phyloP scores from a whole-genome alignment of 495 filamentous ascomycete genomes.

The Penicillium pancosmium region DNA sequence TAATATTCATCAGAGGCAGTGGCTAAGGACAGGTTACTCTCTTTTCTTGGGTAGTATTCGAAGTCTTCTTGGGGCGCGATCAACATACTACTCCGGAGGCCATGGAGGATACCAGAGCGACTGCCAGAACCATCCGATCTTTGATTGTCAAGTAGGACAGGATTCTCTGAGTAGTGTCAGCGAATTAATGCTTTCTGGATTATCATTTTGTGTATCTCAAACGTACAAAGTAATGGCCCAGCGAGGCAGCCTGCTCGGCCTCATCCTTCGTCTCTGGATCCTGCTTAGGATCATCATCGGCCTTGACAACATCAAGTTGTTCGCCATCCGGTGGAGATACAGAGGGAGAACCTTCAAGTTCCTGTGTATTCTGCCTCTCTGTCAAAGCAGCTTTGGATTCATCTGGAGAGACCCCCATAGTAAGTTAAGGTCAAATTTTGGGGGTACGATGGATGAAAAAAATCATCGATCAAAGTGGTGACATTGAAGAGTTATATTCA shows the following conservation, averaged over 20 bases:
- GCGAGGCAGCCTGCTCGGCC: conserved; percentile 1
- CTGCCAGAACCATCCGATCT: conserved; percentile 66
- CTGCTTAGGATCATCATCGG: neutral
- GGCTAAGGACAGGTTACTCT: conserved; percentile 21
- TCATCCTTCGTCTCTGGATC: conserved; percentile 1
- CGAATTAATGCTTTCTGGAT: neutral
- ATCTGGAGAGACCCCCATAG: neutral
- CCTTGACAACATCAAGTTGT: neutral
- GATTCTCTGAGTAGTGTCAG: conserved; percentile 10
- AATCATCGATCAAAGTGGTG: neutral
- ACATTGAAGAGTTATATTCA: neutral
- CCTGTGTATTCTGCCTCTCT: neutral
- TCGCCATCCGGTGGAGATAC: neutral
- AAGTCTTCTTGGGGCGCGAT: neutral
- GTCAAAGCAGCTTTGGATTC: neutral
- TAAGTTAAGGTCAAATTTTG: too few relatives aligned
- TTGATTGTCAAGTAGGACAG: conserved; percentile 70
- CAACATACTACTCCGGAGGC: conserved; percentile 60
- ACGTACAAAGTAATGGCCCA: conserved; percentile 8
- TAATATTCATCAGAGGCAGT: conserved; percentile 50
- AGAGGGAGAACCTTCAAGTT: neutral
- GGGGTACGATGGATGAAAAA: neutral
- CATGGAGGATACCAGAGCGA: conserved; percentile 62
- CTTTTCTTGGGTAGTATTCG: neutral
- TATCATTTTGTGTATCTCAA: neutral